Conservation (phyloP, 306 rosid species). For the Gleditsia sinensis region DNA sequence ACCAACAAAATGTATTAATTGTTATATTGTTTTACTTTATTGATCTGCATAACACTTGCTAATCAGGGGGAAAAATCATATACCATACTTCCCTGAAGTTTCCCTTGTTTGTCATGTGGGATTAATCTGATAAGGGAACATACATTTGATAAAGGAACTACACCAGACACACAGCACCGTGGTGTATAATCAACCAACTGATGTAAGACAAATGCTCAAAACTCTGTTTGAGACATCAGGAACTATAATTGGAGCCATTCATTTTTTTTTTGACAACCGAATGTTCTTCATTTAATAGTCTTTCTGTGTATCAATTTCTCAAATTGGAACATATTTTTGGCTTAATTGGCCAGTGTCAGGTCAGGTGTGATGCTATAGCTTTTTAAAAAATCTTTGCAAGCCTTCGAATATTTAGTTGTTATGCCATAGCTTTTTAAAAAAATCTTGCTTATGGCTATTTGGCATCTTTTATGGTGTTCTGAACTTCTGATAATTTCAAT, state of each 20-base stretch:
- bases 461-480: neutral
- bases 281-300: neutral
- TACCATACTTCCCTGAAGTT: neutral
- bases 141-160: too few relatives aligned
- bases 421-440: neutral
- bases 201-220: neutral
- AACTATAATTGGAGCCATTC: neutral
- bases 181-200: too few relatives aligned
- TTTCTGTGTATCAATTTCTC: neutral
- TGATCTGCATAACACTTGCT: neutral
- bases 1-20: constrained; percentile 17
- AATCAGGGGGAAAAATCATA: neutral
- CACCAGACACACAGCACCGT: too few relatives aligned
- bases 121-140: neutral
- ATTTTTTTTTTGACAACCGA: neutral
- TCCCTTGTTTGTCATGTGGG: neutral
- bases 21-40: neutral
- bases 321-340: too few relatives aligned
- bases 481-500: too few relatives aligned
- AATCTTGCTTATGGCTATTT: neutral
- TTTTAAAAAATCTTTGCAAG: neutral
- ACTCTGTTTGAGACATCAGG: neutral
- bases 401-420: neutral
- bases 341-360: too few relatives aligned
- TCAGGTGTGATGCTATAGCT: too few relatives aligned